Conservation (phyloP, 2,329 filamentous ascomycete genomes). For the Teratosphaeria gauchensis region DNA sequence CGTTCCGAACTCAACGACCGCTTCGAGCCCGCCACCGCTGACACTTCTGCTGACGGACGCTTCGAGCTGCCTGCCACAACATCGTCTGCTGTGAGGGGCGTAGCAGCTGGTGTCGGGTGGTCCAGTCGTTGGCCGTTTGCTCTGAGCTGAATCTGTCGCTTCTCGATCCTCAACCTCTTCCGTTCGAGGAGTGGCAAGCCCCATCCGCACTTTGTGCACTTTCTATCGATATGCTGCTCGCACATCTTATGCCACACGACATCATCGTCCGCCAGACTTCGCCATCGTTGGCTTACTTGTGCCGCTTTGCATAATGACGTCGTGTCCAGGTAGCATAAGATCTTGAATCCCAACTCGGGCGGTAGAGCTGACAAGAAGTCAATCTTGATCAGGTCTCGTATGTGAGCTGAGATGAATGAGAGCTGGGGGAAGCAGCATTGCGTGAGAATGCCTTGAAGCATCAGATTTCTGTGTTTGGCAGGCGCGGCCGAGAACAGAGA, state of each 20-base stretch:
- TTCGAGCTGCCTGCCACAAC: neutral
- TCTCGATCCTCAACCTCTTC: constrained; percentile 78
- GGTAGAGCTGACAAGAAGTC: constrained; percentile 88
- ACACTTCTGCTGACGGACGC: neutral
- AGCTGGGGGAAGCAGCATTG: constrained; percentile 97
- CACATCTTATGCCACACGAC: constrained; percentile 98
- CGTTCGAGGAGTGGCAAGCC: constrained; percentile 81
- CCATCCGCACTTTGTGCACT: constrained; percentile 93
- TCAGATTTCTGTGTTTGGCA: constrained; percentile 84
- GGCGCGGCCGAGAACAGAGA: constrained; percentile 94
- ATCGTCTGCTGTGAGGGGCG: constrained; percentile 34
- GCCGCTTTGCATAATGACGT: constrained; percentile 91
- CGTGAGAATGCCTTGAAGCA: constrained; percentile 90
- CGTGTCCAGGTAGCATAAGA: constrained; percentile 86
- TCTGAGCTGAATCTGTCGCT: constrained; percentile 68
- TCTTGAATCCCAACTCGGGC: constrained; percentile 83
- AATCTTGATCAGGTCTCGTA: constrained; percentile 92
- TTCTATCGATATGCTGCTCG: constrained; percentile 88
- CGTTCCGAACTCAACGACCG: constrained; percentile 11
- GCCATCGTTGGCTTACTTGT: constrained; percentile 84
- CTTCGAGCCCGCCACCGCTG: constrained; percentile 9
- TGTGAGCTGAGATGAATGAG: constrained; percentile 80
- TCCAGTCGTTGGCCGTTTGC: constrained; percentile 40
- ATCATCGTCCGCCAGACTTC: constrained; percentile 86
- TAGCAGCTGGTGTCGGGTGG: constrained; percentile 36